Conservation (phyloP, 176 grass and related monocot genomes). For the Tillandsia leiboldiana region DNA sequence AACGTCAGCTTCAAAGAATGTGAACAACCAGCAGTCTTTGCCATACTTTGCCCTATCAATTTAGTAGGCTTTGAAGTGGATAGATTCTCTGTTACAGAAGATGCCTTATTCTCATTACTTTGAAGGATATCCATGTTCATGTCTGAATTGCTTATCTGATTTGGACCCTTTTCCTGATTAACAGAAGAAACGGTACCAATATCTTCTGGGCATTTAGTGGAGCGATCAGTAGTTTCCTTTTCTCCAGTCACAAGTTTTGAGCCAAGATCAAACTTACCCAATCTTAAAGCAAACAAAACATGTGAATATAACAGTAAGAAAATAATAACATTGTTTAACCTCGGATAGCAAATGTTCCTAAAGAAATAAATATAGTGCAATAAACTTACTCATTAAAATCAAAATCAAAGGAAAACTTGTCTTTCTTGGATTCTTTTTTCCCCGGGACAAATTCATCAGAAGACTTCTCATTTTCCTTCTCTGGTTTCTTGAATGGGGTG, state of each 20-base stretch:
- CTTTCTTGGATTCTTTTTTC: conserved; percentile 53
- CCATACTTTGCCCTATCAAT: conserved; percentile 17
- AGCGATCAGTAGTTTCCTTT: conserved; percentile 25
- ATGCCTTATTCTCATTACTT: conserved; percentile 27
- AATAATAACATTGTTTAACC: background rate
- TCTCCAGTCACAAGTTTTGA: conserved; percentile 38
- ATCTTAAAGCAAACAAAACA: conserved; percentile 42
- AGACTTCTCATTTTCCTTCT: conserved; percentile 30
- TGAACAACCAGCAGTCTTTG: conserved; percentile 9
- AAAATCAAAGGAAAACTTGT: conserved; percentile 74
- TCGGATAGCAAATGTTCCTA: background rate
- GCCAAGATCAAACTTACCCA: conserved; percentile 77
- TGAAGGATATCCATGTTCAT: conserved; percentile 26
- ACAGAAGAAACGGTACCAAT: conserved; percentile 13
- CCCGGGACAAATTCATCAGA: conserved; percentile 33
- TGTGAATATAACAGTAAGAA: conserved; percentile 23
- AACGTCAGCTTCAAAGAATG: conserved; percentile 14
- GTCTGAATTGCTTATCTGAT: conserved; percentile 30
- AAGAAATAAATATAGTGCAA: background rate
- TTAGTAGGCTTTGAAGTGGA: conserved; percentile 36
- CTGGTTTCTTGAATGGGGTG: conserved; percentile 61
- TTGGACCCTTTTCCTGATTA: conserved; percentile 26
- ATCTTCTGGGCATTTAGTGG: conserved; percentile 24
- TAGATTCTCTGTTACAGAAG: conserved; percentile 29
- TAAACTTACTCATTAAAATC: conserved; percentile 87